Conservation (phyloP, 768 basidiomycete species). For the Phylloporus rhodoxanthus region DNA sequence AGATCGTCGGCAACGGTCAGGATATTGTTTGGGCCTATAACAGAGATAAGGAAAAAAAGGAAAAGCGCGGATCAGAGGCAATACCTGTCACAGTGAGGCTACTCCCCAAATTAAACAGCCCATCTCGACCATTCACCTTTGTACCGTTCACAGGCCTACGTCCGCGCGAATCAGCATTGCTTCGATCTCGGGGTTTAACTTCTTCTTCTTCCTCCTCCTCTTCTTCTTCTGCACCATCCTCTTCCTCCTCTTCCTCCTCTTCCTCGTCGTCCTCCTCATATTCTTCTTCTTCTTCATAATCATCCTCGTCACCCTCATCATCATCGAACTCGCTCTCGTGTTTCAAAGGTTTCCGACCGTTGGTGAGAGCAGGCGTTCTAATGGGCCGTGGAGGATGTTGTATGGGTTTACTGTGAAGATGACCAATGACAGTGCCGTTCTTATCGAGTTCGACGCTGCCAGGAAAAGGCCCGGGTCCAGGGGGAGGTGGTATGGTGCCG, state of each 20-base stretch:
- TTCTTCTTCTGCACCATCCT: slow-evolving; percentile 54
- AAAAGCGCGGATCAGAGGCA: slow-evolving; percentile 1
- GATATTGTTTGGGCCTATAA: slow-evolving; percentile 80
- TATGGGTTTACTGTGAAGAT: slow-evolving; percentile 26
- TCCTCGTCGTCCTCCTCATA: slow-evolving; percentile 60
- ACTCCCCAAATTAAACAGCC: slow-evolving; percentile 74
- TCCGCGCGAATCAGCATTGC: slow-evolving; percentile 31
- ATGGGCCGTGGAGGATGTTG: slow-evolving; percentile 39
- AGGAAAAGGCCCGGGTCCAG: slow-evolving; percentile 96
- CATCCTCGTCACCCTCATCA: slow-evolving; percentile 53
- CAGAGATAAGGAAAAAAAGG: slow-evolving; percentile 14
- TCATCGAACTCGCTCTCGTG: slow-evolving; percentile 64
- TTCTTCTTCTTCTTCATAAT: slow-evolving; percentile 50
- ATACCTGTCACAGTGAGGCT: slow-evolving; percentile 79
- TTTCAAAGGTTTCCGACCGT: slow-evolving; percentile 41
- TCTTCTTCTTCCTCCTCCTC: slow-evolving; percentile 47
- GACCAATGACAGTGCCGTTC: slow-evolving; percentile 64
- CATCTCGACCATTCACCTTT: slow-evolving; percentile 50
- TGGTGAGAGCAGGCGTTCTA: slow-evolving; percentile 30
- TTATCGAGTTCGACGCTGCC: slow-evolving; percentile 96
- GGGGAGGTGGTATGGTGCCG: slow-evolving; percentile 84
- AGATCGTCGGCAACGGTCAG: slow-evolving; percentile 98
- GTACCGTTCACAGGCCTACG: slow-evolving; percentile 39
- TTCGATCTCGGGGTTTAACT: slow-evolving; percentile 39
- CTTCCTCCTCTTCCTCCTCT: slow-evolving; percentile 67